Conservation (phyloP, 1,284 basidiomycete genomes). For the Leccinum pachyderme region DNA sequence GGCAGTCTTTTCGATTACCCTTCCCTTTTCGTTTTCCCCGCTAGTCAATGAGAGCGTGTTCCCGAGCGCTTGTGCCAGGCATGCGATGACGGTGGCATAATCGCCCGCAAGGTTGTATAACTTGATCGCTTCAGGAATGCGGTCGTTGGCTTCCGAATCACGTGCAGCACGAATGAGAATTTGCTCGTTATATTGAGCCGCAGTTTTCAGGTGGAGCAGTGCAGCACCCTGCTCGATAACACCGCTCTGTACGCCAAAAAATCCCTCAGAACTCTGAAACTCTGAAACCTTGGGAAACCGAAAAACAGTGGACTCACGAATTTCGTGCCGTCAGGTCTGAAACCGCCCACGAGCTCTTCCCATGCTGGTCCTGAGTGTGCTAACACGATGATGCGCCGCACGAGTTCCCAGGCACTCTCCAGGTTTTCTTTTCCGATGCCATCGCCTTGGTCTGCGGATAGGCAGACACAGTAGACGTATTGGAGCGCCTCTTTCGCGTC, state of each 20-base stretch:
- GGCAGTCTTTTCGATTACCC: conserved; percentile 76
- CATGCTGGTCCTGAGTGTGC: conserved; percentile 83
- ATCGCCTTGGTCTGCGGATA: conserved; percentile 74
- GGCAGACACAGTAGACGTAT: conserved; percentile 89
- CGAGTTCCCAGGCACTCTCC: conserved; percentile 83
- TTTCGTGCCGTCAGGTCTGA: conserved; percentile 84
- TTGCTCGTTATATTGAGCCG: conserved; percentile 74
- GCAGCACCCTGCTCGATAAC: conserved; percentile 82
- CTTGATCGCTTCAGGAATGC: conserved; percentile 89
- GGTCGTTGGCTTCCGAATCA: conserved; percentile 73
- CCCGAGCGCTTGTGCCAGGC: conserved; percentile 89
- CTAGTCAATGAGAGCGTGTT: conserved; percentile 72
- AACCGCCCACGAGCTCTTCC: conserved; percentile 90
- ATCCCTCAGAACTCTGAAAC: conserved; percentile 5
- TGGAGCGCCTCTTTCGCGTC: conserved; percentile 93
- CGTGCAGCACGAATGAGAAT: conserved; percentile 83
- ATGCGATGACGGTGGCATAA: conserved; percentile 84
- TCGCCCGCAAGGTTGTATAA: conserved; percentile 95
- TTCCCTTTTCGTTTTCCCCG: conserved; percentile 63
- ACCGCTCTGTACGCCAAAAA: conserved; percentile 57
- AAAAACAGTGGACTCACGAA: conserved; percentile 56
- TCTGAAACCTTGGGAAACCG: background rate
- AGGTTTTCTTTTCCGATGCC: conserved; percentile 81
- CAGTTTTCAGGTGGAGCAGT: conserved; percentile 73
- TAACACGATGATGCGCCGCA: conserved; percentile 84